Base-by-base conservation (phyloP, 2,329 filamentous ascomycete genomes). In the Ophiostoma ips region DNA sequence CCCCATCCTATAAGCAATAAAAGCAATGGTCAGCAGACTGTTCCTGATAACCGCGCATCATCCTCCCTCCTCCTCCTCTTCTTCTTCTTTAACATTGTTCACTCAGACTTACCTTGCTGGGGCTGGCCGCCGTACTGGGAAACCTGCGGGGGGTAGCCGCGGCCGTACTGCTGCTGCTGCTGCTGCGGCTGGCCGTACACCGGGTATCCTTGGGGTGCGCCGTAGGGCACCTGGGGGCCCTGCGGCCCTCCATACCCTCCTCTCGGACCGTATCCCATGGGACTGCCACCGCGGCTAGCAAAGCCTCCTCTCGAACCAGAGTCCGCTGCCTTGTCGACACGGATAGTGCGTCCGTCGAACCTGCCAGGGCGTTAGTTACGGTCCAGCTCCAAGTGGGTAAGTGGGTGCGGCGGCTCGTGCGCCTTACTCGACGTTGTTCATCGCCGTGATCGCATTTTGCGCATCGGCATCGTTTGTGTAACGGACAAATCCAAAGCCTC, bases 401-500 rank as follows among this genome's bases (percentile, higher is more conserved):
- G 13, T 18, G n/a, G 41, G 7, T 1, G 8, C 15, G 37, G 18
- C 5, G 12, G 16, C 10, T 45, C n/a, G 13, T 50, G 8, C 8
- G 41, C 63, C 85, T 68, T 76, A 95, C 90, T 95, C 88, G 60
- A 86, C 72, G 64, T 89, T 88, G 73, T 92, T 90, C 86, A 92
- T 89, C 57, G 72, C 71, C 43, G 72, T 66, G 64, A 90, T 90
- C 40, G 87, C 87, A 57, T 75, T 75, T 61, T 88, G 80, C 55
- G 87, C 86, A 66, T 89, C 84, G 43, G 72, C 68, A 57, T 89
- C 86, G 57, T 80, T 79, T 48, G 78, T 70, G 69, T 90, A 98
- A 60, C 89, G 85, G 56, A 98, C 90, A 66, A 96, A 96, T 45
- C 92, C 92, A 66, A 96, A 98, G 54, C 92, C 92, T 66, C 92